Base-by-base conservation (phyloP, 768 basidiomycete genomes). In the Pleurotus tuber-regium region DNA sequence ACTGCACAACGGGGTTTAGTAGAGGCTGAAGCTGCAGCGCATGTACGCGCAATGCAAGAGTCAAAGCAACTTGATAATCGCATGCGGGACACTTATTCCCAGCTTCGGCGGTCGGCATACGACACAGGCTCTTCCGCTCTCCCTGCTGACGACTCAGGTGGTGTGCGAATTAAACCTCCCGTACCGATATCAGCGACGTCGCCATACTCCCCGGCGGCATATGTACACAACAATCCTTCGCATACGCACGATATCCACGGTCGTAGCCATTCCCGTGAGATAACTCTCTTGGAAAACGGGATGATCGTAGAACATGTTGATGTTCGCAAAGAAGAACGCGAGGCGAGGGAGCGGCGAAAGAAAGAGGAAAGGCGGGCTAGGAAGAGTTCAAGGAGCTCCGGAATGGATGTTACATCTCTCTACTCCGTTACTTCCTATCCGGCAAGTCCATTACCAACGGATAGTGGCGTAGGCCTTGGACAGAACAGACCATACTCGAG, bases 251-350 rank as follows among this genome's bases (percentile, higher is more conserved):
- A 68, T 23, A 56, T 62, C 19, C 78, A 80, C 55, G 66, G 64
- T 28, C 79, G 78, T 25, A 74, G 71, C 18, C 78, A 82, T 49
- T 83, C 83, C 33, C 79, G 87, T 28, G 87, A 92, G 50, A 76
- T 90, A 11, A 89, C 90, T 0, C 71, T 94, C 8, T 78, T 95
- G 18, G 87, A 92, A 66, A 93, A 90, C 57, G 91, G 91, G 2
- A 84, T 94, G 77, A 89, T 92, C 47, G 86, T 93, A 6, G 92
- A 95, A 59, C 87, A 89, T 54, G 87, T 94, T 30, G 82, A 94
- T 65, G 81, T 94, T 16, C 81, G 84, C 26, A 84, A 76, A 56
- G 89, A 91, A 66, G 90, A 90, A 65, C 79, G 72, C 52, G 89
- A 89, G 57, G 87, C 83, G 30, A 78, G 80, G 38, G 86, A 89